Conservation (phyloP, 139 green algal species). For the Trebouxia sp. region DNA sequence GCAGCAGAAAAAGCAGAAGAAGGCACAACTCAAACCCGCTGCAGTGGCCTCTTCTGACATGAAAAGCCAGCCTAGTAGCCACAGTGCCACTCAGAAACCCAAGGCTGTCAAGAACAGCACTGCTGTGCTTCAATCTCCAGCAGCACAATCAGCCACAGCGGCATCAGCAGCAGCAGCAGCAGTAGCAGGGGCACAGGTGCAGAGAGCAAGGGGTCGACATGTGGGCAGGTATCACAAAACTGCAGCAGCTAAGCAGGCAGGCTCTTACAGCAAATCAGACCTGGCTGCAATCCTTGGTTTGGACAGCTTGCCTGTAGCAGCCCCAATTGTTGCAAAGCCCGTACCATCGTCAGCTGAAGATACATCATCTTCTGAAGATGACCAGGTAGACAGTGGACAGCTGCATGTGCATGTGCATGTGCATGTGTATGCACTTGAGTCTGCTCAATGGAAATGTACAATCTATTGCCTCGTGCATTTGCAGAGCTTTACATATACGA, state of each 20-base stretch:
- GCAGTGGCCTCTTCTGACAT: too few species aligned
- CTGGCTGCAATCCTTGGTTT: conserved; percentile 79
- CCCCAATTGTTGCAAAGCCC: not conserved
- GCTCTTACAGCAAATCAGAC: conserved; percentile 71
- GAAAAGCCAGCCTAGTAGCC: too few species aligned
- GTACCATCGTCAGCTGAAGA: not conserved
- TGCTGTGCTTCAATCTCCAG: too few species aligned
- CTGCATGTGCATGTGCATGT: too few species aligned
- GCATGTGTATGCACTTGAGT: too few species aligned
- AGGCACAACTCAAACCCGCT: too few species aligned
- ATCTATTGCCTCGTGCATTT: too few species aligned
- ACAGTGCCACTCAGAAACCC: too few species aligned
- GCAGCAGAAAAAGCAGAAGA: conserved; percentile 20
- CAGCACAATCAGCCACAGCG: too few species aligned
- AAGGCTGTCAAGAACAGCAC: too few species aligned
- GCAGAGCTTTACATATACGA: too few species aligned
- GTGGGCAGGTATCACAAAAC: conserved; percentile 68
- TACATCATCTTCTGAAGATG: not conserved
- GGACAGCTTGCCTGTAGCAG: conserved; percentile 21
- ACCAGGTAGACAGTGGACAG: not conserved
- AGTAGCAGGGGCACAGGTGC: not conserved
- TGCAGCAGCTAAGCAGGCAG: conserved; percentile 71
- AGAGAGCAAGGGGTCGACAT: not conserved
- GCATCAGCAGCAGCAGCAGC: conserved; percentile 27
- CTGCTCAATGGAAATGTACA: too few species aligned